Base-by-base conservation (phyloP, 257 asterid species). In the Gentiana dahurica region DNA sequence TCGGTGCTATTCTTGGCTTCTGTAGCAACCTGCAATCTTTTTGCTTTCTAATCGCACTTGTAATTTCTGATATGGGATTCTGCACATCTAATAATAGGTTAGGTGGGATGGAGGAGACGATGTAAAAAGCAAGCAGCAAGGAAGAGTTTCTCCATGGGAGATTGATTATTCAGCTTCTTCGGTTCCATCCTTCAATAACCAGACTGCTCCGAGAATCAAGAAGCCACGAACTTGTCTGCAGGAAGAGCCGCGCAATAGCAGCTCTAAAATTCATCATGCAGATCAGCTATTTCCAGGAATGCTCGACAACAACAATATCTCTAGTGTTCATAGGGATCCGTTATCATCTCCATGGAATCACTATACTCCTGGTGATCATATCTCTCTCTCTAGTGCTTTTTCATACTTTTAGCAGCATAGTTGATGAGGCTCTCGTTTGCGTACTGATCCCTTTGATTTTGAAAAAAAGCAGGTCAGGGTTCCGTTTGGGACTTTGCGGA, bases 91-190 rank as follows among this genome's bases (percentile, higher is more conserved):
- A 63, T 71, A 68, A 63, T 69, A 92, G 99, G 99, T 92, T 53
- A 84, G 88, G 63, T 92, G 99, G 99, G 97, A 92, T 51, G 46
- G 46, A 10, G 24, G 24, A 24, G 95, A 85, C 44, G 95, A 80
- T 69, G 71, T 80, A 62, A 63, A 68, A 75, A 79, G 81, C 61
- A 81, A 77, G 71, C 89, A 75, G 77, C 95, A 83, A 54, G 95
- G 89, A 68, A 84, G 97, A 54, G 95, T 89, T 68, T 92, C 97
- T 61, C 95, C 95, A 0, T 92, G 99, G 99, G 95, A 92, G 69
- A 86, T 92, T 59, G 97, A 88, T 71, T 77, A 80, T 70, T 82
- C 99, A n/a, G 92, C 83, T 68, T 73, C 81, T 62, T 86, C 77
- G 59, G 46, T 41, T 41, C 80, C 91, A 7, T 83, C 83, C 64